Percentiles rank a stretch among this genome's conserved stretches.
These are phyloP conservation scores for Sporobolomyces pararoseus DNA, from an alignment of 768 basidiomycete species.

Conservation along the genomic window DNA sequence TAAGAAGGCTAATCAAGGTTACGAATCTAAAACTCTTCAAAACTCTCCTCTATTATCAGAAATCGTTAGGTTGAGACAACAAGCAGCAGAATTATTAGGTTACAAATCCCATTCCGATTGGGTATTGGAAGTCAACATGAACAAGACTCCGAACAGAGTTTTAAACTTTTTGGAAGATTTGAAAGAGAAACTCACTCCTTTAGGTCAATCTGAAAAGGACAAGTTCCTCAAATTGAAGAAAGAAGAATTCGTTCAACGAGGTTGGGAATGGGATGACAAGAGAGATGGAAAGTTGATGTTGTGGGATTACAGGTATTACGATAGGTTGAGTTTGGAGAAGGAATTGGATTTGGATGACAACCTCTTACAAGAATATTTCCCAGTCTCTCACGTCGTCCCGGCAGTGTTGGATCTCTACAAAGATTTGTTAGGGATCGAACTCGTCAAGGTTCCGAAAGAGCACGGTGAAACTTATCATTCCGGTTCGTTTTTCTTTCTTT, in stretches of 20 bases:
- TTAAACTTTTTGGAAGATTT: conserved; percentile 71
- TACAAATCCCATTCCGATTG: conserved; percentile 83
- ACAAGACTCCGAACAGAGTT: conserved; percentile 63
- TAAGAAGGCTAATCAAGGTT: conserved; percentile 61
- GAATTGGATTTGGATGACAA: conserved; percentile 56
- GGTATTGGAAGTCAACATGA: conserved; percentile 59
- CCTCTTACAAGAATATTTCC: conserved; percentile 76
- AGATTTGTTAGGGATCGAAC: conserved; percentile 69
- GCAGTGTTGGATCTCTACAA: conserved; percentile 80
- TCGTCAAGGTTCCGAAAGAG: conserved; percentile 51
- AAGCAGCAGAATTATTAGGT: conserved; percentile 64
- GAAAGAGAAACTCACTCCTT: conserved; percentile 66
- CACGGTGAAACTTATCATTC: conserved; percentile 71
- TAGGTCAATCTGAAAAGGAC: conserved; percentile 65
- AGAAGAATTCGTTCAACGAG: conserved; percentile 63
- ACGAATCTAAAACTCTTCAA: conserved; percentile 64
- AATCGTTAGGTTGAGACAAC: conserved; percentile 65
- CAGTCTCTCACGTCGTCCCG: conserved; percentile 75
- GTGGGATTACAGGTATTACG: conserved; percentile 72
- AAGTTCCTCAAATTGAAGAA: conserved; percentile 69
- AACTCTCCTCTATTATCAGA: conserved; percentile 69
- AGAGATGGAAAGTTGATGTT: conserved; percentile 61
- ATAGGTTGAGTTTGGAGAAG: neutral
- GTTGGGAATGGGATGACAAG: conserved; percentile 59
- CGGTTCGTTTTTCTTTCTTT: conserved; percentile 52